phyloP scores from a whole-genome alignment of 1,139 yeast species.

The Tardiomyces depauwii region DNA sequence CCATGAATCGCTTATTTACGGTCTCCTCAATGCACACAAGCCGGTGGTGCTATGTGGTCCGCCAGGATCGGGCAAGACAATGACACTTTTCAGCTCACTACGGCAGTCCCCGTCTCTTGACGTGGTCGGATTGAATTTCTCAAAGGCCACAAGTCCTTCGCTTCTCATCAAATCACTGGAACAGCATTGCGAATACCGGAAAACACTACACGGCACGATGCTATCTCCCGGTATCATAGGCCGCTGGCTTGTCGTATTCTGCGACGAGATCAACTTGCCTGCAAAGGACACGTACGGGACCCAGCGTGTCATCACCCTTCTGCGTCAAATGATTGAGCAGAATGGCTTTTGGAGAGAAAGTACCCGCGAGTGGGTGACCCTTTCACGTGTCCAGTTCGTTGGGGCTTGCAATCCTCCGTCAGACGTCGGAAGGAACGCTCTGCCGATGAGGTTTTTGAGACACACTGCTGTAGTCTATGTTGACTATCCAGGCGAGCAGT shows the following conservation, averaged over 20 bases:
- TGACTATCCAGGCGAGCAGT: conserved; percentile 63
- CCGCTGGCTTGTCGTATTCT: conserved; percentile 72
- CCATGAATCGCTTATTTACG: conserved; percentile 51
- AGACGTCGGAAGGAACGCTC: conserved; percentile 59
- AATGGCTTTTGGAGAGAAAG: conserved; percentile 68
- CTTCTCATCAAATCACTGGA: conserved; percentile 56
- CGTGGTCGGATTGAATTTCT: conserved; percentile 64
- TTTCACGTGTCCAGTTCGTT: conserved; percentile 66
- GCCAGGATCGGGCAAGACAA: conserved; percentile 96
- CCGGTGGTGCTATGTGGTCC: conserved; percentile 85
- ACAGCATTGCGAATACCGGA: conserved; percentile 56
- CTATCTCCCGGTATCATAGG: conserved; percentile 54
- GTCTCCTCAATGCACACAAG: conserved; percentile 44
- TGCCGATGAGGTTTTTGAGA: conserved; percentile 57
- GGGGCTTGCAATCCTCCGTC: conserved; percentile 93
- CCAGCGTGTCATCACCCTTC: conserved; percentile 60
- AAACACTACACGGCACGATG: conserved; percentile 38
- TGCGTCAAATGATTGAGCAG: conserved; percentile 66
- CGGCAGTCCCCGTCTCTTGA: conserved; percentile 48
- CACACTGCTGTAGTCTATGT: conserved; percentile 61
- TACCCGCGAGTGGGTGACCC: conserved; percentile 43
- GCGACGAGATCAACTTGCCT: conserved; percentile 89
- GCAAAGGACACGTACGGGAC: conserved; percentile 63
- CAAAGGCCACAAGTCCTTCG: conserved; percentile 65
- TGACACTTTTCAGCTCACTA: conserved; percentile 69